Evolutionary conservation across 495 filamentous ascomycete genomes (phyloP).

Genomic region (Neurospora africana): DNA sequence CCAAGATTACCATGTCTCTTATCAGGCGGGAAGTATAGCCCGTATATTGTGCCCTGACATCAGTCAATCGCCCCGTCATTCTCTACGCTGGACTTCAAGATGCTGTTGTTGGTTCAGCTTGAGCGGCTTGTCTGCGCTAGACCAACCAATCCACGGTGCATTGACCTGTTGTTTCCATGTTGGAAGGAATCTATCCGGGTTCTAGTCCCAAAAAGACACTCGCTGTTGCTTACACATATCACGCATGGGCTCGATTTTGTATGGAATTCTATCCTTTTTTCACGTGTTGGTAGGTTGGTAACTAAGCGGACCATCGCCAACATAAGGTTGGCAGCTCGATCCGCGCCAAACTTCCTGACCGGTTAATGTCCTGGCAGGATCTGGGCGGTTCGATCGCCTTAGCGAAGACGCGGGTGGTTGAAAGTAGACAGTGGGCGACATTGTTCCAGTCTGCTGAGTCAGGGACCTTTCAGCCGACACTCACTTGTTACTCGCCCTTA

Average conservation of each 20-base stretch:
- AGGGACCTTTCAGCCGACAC: not conserved
- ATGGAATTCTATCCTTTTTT: not conserved
- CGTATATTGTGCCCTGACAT: not conserved
- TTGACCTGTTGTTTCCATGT: not conserved
- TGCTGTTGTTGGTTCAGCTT: not conserved
- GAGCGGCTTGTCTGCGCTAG: not conserved
- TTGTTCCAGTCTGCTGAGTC: not conserved
- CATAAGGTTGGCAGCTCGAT: not conserved
- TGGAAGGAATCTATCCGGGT: not conserved
- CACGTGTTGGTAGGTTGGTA: not conserved
- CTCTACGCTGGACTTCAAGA: not conserved
- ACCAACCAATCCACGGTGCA: not conserved
- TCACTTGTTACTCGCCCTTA: not conserved
- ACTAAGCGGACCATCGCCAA: not conserved
- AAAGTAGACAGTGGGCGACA: not conserved
- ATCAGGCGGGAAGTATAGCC: not conserved
- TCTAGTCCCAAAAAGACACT: not conserved
- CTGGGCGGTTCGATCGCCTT: not conserved
- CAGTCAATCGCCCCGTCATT: not conserved
- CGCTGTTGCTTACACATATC: not conserved
- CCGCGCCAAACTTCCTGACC: not conserved
- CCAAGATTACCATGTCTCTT: not conserved
- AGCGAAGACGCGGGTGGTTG: not conserved
- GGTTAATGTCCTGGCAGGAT: not conserved
- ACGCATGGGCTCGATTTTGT: not conserved